Conservation (phyloP, 495 filamentous ascomycete species). For the Neurospora sp. region DNA sequence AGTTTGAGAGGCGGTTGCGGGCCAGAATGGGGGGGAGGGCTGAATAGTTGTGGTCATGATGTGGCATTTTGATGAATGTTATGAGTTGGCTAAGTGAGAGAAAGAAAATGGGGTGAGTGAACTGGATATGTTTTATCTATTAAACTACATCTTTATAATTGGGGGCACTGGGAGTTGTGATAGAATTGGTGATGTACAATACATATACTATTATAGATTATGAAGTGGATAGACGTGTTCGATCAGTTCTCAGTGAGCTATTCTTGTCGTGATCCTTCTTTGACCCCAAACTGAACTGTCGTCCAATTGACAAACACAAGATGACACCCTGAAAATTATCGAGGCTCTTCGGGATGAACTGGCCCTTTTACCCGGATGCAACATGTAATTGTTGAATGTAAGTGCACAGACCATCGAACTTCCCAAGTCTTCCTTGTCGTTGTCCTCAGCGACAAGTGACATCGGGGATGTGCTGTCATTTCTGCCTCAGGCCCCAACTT, state of each 20-base stretch:
- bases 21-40: conserved; percentile 19
- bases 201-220: background rate
- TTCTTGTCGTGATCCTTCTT: background rate
- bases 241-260: background rate
- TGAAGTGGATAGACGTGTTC: background rate
- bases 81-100: background rate
- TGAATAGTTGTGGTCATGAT: conserved; percentile 18
- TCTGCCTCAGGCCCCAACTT: background rate
- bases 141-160: background rate
- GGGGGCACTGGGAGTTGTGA: background rate
- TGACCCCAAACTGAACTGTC: background rate
- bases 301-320: background rate
- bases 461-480: background rate
- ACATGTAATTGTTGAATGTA: background rate
- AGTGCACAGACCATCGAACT: background rate
- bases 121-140: background rate
- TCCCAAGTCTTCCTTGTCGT: background rate
- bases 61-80: conserved; percentile 7
- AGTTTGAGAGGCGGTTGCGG: conserved; percentile 36
- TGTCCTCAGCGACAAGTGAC: background rate
- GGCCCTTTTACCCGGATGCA: background rate
- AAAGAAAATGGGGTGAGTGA: background rate
- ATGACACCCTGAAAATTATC: background rate
- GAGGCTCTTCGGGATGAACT: background rate
- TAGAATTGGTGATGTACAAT: background rate